phyloP scores from a whole-genome alignment of 345 rosid species.

The Odontarrhena argentea region DNA sequence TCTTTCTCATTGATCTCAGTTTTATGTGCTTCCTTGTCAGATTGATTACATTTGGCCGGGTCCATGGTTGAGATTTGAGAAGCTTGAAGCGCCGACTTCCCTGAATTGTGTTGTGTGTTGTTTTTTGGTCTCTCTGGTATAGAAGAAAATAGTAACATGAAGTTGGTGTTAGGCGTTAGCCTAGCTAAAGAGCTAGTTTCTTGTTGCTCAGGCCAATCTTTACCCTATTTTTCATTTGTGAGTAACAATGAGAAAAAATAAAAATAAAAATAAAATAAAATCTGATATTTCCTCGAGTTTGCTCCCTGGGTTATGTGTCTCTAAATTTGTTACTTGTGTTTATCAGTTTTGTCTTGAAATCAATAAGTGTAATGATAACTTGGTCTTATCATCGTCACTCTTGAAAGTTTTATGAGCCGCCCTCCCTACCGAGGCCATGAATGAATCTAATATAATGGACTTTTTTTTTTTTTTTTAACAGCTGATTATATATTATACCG shows the following conservation, averaged over 20 bases:
- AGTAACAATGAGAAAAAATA: constrained; percentile 5
- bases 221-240: constrained; percentile 16
- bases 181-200: constrained; percentile 31
- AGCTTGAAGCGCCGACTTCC: constrained; percentile 4
- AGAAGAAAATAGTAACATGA: constrained; percentile 4
- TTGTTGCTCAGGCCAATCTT: constrained; percentile 9
- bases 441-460: neutral
- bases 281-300: neutral
- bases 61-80: constrained; percentile 18
- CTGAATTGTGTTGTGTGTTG: constrained; percentile 30
- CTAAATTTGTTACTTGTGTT: neutral
- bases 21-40: constrained; percentile 13
- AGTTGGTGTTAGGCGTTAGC: constrained; percentile 13
- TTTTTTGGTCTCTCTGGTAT: neutral
- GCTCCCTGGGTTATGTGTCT: neutral
- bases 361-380: neutral
- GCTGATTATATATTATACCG: too few species aligned
- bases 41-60: constrained; percentile 3
- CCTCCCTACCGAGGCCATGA: neutral
- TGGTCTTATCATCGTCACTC: neutral
- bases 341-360: neutral
- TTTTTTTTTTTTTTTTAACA: too few species aligned
- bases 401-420: neutral
- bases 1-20: constrained; percentile 3
- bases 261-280: neutral